phyloP scores from a whole-genome alignment of 345 rosid genomes.

The Corchorus capsularis region DNA sequence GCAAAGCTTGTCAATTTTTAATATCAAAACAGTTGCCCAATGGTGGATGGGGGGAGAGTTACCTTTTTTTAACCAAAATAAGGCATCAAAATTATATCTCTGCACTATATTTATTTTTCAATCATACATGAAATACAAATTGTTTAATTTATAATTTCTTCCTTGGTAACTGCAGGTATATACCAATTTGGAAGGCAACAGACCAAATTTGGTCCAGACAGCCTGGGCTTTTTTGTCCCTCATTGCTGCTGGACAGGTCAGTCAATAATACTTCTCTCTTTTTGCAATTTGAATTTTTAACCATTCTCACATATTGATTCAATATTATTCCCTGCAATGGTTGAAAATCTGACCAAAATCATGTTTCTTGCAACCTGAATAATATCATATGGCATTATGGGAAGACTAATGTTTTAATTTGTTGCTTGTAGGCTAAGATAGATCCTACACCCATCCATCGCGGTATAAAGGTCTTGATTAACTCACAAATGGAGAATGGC shows the following conservation, averaged over 20 bases:
- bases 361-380: background rate
- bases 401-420: background rate
- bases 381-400: background rate
- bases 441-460: slow-evolving; percentile 47
- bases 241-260: slow-evolving; percentile 51
- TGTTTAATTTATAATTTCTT: no score
- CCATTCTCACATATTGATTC: background rate
- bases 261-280: background rate
- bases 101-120: no score
- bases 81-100: slow-evolving; percentile 25
- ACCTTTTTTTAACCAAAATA: slow-evolving; percentile 52
- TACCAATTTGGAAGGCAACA: slow-evolving; percentile 44
- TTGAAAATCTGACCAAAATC: background rate
- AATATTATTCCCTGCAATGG: no score
- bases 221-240: slow-evolving; percentile 55
- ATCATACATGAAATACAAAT: background rate
- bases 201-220: slow-evolving; percentile 53
- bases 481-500: slow-evolving; percentile 56
- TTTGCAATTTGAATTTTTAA: background rate
- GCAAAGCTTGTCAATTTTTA: slow-evolving; percentile 56
- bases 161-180: slow-evolving; percentile 33
- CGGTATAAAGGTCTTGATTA: slow-evolving; percentile 44
- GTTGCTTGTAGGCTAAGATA: slow-evolving; percentile 20
- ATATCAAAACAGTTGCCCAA: slow-evolving; percentile 45
- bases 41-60: slow-evolving; percentile 84